These are phyloP conservation scores for Parsonsia alboflavescens DNA, from an alignment of 257 asterid species.

Conservation along the genomic window DNA sequence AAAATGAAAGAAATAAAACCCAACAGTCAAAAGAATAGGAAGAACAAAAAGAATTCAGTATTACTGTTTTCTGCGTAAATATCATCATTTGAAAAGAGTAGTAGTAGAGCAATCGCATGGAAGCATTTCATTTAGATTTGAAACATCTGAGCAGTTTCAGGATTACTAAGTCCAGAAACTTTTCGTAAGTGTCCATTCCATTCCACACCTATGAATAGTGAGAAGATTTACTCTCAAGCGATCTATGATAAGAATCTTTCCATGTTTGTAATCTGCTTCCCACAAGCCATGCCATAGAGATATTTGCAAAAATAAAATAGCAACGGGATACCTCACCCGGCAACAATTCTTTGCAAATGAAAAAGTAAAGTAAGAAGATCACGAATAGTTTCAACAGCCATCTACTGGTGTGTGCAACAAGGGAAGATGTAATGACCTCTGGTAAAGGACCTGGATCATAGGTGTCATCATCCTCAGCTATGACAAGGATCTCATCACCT, in stretches of 20 bases:
- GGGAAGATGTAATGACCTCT: conserved; percentile 49
- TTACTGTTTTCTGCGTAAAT: background rate
- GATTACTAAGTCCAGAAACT: background rate
- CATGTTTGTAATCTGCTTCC: background rate
- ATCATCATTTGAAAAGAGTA: background rate
- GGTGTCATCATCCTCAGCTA: conserved; percentile 99
- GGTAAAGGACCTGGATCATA: conserved; percentile 84
- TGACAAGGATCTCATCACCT: conserved; percentile 94
- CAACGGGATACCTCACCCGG: background rate
- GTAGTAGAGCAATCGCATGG: background rate
- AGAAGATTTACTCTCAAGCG: background rate
- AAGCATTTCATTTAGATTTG: conserved; percentile 1
- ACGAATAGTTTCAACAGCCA: background rate
- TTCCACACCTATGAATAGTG: background rate
- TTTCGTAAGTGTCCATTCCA: background rate
- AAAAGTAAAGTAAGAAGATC: background rate
- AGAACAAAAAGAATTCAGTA: background rate
- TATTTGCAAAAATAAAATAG: background rate
- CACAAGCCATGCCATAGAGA: background rate
- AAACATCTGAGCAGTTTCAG: background rate
- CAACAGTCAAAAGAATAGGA: background rate
- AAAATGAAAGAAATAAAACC: background rate
- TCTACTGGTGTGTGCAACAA: background rate
- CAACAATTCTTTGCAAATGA: background rate
- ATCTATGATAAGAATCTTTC: background rate